Conservation (phyloP, 768 basidiomycete species). For the Suillus decipiens region DNA sequence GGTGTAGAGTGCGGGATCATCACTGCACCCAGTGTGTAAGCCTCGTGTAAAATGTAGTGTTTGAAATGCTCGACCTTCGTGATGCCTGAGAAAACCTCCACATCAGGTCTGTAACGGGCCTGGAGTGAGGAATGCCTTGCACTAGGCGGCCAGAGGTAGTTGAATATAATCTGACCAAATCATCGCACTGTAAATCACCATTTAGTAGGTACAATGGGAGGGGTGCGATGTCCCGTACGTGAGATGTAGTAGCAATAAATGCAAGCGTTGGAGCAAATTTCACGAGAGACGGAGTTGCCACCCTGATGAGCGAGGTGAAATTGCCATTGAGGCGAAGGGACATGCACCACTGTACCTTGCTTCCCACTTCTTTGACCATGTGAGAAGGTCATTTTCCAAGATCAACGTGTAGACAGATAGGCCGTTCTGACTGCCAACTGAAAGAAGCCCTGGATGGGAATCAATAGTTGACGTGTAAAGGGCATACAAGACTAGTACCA, state of each 20-base stretch:
- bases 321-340: constrained; percentile 12
- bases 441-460: constrained; percentile 64
- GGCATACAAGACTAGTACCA: constrained; percentile 44
- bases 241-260: constrained; percentile 66
- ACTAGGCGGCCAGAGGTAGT: constrained; percentile 71
- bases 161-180: constrained; percentile 62
- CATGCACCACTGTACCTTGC: constrained; percentile 45
- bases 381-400: constrained; percentile 79
- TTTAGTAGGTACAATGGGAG: constrained; percentile 14
- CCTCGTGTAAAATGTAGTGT: neutral
- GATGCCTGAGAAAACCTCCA: constrained; percentile 76
- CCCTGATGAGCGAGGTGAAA: constrained; percentile 36
- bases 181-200: constrained; percentile 47
- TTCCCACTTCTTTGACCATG: constrained; percentile 82
- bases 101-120: constrained; percentile 64
- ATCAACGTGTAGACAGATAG: constrained; percentile 77
- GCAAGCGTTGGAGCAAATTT: constrained; percentile 77
- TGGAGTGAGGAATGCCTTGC: constrained; percentile 72
- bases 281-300: constrained; percentile 49
- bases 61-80: constrained; percentile 50
- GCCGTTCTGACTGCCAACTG: constrained; percentile 59
- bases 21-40: constrained; percentile 40
- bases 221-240: constrained; percentile 40
- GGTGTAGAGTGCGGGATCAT: constrained; percentile 80
- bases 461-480: constrained; percentile 20